phyloP scores from a whole-genome alignment of 495 filamentous ascomycete species.

The Penicillium argentinense region DNA sequence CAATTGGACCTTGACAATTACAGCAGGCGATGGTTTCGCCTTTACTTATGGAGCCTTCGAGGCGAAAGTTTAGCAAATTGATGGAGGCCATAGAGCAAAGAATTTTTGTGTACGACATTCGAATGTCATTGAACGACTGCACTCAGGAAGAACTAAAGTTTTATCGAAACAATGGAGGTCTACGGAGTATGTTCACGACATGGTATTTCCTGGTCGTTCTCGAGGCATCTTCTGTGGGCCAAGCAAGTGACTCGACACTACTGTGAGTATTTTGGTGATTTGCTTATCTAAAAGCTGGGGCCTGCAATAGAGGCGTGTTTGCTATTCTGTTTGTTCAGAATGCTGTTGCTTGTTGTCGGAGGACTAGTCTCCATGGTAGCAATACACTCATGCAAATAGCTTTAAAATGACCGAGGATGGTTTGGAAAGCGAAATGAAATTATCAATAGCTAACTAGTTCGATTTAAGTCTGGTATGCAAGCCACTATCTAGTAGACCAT shows the following conservation, averaged over 20 bases:
- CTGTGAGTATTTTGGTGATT: too few relatives aligned
- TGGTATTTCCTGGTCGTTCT: neutral
- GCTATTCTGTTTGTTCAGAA: too few relatives aligned
- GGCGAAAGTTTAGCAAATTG: neutral
- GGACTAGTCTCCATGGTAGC: too few relatives aligned
- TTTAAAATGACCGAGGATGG: too few relatives aligned
- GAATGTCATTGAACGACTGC: neutral
- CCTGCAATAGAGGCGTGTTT: too few relatives aligned
- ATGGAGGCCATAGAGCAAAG: neutral
- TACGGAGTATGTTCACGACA: neutral
- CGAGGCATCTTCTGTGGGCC: constrained; percentile 8
- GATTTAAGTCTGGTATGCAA: too few relatives aligned
- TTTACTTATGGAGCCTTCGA: neutral
- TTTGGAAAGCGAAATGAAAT: too few relatives aligned
- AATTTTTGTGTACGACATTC: neutral
- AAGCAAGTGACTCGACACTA: neutral
- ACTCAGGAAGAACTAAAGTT: neutral
- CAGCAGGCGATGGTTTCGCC: neutral
- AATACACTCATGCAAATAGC: too few relatives aligned
- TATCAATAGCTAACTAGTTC: too few relatives aligned
- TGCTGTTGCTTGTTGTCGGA: too few relatives aligned
- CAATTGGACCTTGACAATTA: constrained; percentile 10
- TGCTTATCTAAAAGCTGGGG: too few relatives aligned
- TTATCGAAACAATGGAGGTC: neutral
- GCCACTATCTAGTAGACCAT: too few relatives aligned